Evolutionary conservation across 2,329 filamentous ascomycete genomes (phyloP).

Genomic region (Ceratocystis diversiconidia): DNA sequence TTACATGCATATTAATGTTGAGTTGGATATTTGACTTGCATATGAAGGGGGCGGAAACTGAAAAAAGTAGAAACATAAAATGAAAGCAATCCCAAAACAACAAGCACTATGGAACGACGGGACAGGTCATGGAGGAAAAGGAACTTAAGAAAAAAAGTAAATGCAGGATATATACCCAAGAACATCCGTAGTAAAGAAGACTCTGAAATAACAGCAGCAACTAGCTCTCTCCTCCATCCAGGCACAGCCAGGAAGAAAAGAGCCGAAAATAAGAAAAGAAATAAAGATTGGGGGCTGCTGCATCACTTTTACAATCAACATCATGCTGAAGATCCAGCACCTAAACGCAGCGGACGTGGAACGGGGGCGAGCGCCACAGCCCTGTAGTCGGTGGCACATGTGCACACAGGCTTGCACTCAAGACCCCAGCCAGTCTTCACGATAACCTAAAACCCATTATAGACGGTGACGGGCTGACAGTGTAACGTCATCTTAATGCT

Average conservation of each 20-base stretch:
- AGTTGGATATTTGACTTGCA: no score
- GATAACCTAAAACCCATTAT: not conserved
- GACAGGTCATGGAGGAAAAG: not conserved
- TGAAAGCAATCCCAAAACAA: not conserved
- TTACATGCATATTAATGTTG: no score
- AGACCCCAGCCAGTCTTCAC: no score
- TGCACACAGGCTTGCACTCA: no score
- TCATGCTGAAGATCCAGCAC: not conserved
- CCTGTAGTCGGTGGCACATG: not conserved
- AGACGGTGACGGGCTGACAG: not conserved
- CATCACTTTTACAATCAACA: not conserved
- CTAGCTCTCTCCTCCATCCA: no score
- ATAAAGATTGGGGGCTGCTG: not conserved
- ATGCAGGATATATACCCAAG: slow-evolving; percentile 2
- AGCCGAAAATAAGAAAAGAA: not conserved
- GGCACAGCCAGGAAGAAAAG: not conserved
- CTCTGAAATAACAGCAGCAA: not conserved
- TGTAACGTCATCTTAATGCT: slow-evolving; percentile 17
- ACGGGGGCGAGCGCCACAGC: not conserved
- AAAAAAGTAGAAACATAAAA: not conserved
- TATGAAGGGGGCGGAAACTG: no score
- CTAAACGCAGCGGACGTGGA: not conserved
- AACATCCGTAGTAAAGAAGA: slow-evolving; percentile 1
- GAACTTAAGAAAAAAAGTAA: not conserved
- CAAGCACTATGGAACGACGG: not conserved